A percentile compares a stretch with the other conserved stretches of the same genome.
phyloP scores from a whole-genome alignment of 768 basidiomycete species.

The Omphalotus guepiniiformis region DNA sequence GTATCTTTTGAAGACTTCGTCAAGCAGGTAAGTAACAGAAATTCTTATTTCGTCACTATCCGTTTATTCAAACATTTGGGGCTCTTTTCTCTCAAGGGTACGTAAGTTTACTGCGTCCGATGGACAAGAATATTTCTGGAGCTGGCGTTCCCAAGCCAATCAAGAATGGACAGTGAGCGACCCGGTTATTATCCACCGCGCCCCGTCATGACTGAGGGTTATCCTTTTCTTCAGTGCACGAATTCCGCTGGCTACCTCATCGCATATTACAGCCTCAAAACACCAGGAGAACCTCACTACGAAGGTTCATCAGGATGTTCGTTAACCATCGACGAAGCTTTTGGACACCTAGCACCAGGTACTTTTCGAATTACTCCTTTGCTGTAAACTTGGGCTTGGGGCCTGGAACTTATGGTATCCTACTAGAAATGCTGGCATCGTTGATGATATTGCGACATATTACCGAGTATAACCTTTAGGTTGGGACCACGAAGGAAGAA shows the following conservation, averaged over 20 bases:
- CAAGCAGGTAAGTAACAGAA: slow-evolving; percentile 42
- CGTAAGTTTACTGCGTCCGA: slow-evolving; percentile 59
- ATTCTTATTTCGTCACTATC: slow-evolving; percentile 4
- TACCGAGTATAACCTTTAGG: slow-evolving; percentile 35
- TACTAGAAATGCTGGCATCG: slow-evolving; percentile 54
- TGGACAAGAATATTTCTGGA: slow-evolving; percentile 60
- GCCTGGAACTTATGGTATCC: neutral
- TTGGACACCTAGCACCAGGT: slow-evolving; percentile 54
- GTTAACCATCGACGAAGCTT: slow-evolving; percentile 60
- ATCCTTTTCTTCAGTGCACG: slow-evolving; percentile 42
- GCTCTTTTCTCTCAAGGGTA: slow-evolving; percentile 25
- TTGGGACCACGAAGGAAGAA: no score
- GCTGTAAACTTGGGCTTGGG: no score
- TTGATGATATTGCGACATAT: slow-evolving; percentile 66
- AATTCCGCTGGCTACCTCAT: slow-evolving; percentile 47
- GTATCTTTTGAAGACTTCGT: slow-evolving; percentile 44
- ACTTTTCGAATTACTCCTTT: no score
- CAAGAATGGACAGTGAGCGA: slow-evolving; percentile 64
- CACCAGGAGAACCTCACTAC: slow-evolving; percentile 52
- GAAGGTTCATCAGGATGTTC: slow-evolving; percentile 53
- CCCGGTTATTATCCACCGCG: neutral
- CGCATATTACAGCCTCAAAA: slow-evolving; percentile 57
- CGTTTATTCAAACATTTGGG: neutral
- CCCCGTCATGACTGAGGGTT: neutral
- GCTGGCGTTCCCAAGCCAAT: slow-evolving; percentile 38